Percentiles rank a stretch among this genome's conserved stretches.
phyloP scores from a whole-genome alignment of 495 filamentous ascomycete species.

The Neurospora sp. region DNA sequence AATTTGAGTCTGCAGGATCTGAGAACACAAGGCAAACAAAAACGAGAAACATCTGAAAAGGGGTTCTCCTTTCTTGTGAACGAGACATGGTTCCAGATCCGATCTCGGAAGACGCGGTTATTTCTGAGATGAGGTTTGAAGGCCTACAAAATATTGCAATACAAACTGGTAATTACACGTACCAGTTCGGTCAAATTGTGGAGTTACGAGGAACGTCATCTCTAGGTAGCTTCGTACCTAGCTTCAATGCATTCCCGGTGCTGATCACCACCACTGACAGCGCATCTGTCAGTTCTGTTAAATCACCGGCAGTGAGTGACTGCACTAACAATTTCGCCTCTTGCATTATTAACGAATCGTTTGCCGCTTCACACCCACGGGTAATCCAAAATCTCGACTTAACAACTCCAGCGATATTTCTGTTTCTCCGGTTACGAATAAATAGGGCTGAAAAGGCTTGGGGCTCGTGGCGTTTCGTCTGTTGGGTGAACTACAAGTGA shows the following conservation, averaged over 20 bases:
- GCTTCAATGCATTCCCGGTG: not conserved
- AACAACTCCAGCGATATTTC: not conserved
- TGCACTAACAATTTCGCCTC: not conserved
- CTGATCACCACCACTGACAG: not conserved
- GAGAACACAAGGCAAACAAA: not conserved
- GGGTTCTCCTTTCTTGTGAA: not conserved
- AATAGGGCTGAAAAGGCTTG: no score
- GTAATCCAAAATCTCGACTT: not conserved
- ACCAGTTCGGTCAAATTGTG: not conserved
- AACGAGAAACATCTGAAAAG: not conserved
- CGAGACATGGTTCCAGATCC: not conserved
- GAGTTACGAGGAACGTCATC: not conserved
- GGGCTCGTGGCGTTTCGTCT: not conserved
- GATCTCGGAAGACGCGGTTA: not conserved
- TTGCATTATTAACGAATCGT: not conserved
- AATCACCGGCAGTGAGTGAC: not conserved
- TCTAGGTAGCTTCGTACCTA: not conserved
- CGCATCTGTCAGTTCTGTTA: not conserved
- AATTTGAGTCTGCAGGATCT: not conserved
- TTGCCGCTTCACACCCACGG: not conserved
- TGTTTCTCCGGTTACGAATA: not conserved
- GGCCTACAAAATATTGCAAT: not conserved
- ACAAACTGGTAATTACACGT: not conserved
- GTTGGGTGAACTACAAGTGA: not conserved
- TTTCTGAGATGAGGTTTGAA: no score